Evolutionary conservation across 1,139 yeast genomes (phyloP).

Genomic region (Kodamaea anthophila): DNA sequence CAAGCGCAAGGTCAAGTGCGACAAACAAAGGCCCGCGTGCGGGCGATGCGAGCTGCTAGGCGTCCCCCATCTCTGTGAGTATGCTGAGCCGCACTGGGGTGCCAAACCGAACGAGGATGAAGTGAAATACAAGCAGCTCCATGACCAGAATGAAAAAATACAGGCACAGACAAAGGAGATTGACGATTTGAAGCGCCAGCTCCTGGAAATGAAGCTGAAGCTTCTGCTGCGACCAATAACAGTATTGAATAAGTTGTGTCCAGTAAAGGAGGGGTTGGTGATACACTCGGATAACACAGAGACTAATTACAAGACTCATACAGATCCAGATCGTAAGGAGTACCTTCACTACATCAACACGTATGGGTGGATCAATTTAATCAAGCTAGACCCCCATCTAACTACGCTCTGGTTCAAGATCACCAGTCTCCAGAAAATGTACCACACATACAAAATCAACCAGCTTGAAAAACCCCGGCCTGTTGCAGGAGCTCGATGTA

Average conservation of each 20-base stretch:
- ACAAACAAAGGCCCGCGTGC: constrained; percentile 38
- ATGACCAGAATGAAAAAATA: constrained; percentile 17
- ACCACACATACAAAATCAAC: constrained; percentile 33
- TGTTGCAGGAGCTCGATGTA: constrained; percentile 22
- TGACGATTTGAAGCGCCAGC: constrained; percentile 30
- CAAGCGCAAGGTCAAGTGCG: constrained; percentile 42
- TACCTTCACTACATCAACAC: constrained; percentile 15
- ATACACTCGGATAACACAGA: no score
- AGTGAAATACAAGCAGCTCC: constrained; percentile 19
- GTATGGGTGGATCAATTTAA: constrained; percentile 37
- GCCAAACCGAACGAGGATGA: constrained; percentile 7
- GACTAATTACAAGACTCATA: no score
- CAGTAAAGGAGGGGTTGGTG: constrained; percentile 3
- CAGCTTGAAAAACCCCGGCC: constrained; percentile 10
- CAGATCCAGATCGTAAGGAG: no score
- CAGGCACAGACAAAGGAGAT: constrained; percentile 27
- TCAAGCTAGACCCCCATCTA: constrained; percentile 37
- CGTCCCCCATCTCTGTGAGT: constrained; percentile 38
- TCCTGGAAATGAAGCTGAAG: constrained; percentile 24
- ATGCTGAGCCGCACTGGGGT: constrained; percentile 39
- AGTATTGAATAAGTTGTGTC: constrained; percentile 16
- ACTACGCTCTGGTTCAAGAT: constrained; percentile 39
- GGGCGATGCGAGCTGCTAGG: constrained; percentile 40
- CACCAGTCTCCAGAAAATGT: constrained; percentile 36
- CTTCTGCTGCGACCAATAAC: constrained; percentile 15